Evolutionary conservation across 2,329 filamentous ascomycete species (phyloP).

Genomic region (Phaeophleospora eucalypticola): DNA sequence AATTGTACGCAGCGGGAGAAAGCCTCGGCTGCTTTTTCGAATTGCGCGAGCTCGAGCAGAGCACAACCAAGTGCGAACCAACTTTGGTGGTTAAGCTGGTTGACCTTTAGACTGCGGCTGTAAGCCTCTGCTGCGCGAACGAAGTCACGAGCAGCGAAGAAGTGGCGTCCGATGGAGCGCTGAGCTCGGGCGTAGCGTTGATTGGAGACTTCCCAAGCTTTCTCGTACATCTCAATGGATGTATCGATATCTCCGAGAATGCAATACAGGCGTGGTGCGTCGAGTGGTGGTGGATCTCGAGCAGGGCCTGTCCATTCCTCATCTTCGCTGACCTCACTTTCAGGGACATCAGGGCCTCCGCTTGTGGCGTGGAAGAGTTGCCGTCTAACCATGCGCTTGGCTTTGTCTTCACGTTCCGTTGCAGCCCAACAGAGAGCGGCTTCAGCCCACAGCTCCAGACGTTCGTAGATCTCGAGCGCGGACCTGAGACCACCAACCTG

Average conservation of each 20-base stretch:
- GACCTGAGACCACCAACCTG: constrained; percentile 80
- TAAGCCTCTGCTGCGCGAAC: constrained; percentile 73
- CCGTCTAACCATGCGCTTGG: constrained; percentile 68
- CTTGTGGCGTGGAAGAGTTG: constrained; percentile 69
- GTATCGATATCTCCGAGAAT: constrained; percentile 87
- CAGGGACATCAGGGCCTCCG: constrained; percentile 36
- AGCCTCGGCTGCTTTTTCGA: constrained; percentile 73
- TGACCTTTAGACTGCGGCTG: constrained; percentile 68
- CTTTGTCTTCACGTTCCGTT: constrained; percentile 78
- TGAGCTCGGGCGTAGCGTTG: constrained; percentile 81
- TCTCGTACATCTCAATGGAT: constrained; percentile 70
- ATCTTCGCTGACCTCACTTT: constrained; percentile 33
- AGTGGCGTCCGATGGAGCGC: constrained; percentile 75
- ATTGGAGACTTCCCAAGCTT: constrained; percentile 82
- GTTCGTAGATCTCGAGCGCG: constrained; percentile 92
- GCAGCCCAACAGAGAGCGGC: constrained; percentile 83
- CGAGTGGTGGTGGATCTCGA: constrained; percentile 65
- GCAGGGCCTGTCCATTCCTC: constrained; percentile 64
- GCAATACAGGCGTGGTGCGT: constrained; percentile 84
- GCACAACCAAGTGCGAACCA: constrained; percentile 94
- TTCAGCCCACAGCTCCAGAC: constrained; percentile 90
- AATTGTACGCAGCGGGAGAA: constrained; percentile 79
- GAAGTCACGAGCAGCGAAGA: constrained; percentile 64
- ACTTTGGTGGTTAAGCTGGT: constrained; percentile 73
- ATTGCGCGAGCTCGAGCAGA: constrained; percentile 70